These are phyloP conservation scores for Backusella westeae DNA, from an alignment of 192 early-diverging fungal species.

Conservation along the genomic window DNA sequence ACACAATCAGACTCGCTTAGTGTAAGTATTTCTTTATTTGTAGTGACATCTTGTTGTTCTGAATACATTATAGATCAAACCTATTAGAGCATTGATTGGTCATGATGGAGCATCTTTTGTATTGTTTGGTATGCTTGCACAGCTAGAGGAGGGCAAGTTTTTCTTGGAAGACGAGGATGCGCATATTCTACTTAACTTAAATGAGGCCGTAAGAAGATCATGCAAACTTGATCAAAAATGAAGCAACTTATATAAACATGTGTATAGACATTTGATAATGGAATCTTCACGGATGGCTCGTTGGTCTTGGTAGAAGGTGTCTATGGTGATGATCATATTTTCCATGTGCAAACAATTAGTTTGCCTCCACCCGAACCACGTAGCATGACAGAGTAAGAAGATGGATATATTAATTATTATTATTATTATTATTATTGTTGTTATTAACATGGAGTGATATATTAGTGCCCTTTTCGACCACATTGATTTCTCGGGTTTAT, in stretches of 20 bases:
- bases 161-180: constrained; percentile 84
- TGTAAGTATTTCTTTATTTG: constrained; percentile 21
- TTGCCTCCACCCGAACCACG: constrained; percentile 74
- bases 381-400: constrained; percentile 40
- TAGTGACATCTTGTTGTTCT: neutral
- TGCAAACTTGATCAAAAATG: neutral
- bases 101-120: constrained; percentile 64
- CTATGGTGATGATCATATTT: constrained; percentile 68
- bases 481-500: constrained; percentile 57
- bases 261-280: constrained; percentile 44
- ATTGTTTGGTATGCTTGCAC: constrained; percentile 87
- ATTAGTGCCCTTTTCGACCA: constrained; percentile 47
- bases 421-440: neutral
- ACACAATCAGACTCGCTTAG: constrained; percentile 24
- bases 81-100: constrained; percentile 81
- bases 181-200: constrained; percentile 73
- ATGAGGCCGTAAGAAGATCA: constrained; percentile 42
- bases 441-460: neutral
- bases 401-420: neutral
- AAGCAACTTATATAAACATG: neutral
- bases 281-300: constrained; percentile 82
- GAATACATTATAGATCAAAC: constrained; percentile 50
- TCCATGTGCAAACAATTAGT: constrained; percentile 68
- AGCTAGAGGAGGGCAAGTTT: constrained; percentile 74
- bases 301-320: constrained; percentile 86